phyloP scores from a whole-genome alignment of 768 basidiomycete genomes.

The Leucocoprinus birnbaumii region DNA sequence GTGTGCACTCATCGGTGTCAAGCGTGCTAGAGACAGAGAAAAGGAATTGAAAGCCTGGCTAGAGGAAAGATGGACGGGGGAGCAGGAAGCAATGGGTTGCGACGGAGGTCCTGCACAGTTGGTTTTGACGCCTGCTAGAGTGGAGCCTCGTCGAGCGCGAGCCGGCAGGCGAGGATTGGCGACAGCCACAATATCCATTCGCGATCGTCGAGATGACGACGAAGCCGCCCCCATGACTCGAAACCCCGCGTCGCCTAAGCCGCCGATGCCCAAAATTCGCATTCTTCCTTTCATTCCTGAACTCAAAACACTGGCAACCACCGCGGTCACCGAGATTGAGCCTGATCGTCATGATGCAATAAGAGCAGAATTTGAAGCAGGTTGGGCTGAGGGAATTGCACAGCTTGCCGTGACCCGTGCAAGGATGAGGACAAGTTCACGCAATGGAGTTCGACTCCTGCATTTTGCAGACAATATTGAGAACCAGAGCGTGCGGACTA shows the following conservation, averaged over 20 bases:
- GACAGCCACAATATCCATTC: constrained; percentile 60
- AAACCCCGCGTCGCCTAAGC: constrained; percentile 2
- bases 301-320: constrained; percentile 48
- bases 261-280: constrained; percentile 39
- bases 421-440: constrained; percentile 43
- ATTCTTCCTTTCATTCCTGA: constrained; percentile 54
- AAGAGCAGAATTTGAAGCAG: constrained; percentile 50
- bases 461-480: constrained; percentile 28
- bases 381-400: constrained; percentile 60
- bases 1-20: constrained; percentile 60
- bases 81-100: constrained; percentile 4
- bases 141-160: constrained; percentile 21
- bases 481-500: constrained; percentile 16
- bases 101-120: constrained; percentile 13
- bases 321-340: constrained; percentile 25
- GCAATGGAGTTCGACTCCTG: constrained; percentile 43
- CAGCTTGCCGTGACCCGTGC: constrained; percentile 47
- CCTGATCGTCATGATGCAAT: constrained; percentile 37
- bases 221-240: neutral
- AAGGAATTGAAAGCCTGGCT: constrained; percentile 52
- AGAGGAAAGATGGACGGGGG: constrained; percentile 26
- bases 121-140: neutral
- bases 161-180: constrained; percentile 63
- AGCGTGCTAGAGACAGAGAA: constrained; percentile 65
- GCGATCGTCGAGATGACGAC: constrained; percentile 21